Evolutionary conservation across 2,329 filamentous ascomycete genomes (phyloP).

Genomic region (Alternaria ventricosa): DNA sequence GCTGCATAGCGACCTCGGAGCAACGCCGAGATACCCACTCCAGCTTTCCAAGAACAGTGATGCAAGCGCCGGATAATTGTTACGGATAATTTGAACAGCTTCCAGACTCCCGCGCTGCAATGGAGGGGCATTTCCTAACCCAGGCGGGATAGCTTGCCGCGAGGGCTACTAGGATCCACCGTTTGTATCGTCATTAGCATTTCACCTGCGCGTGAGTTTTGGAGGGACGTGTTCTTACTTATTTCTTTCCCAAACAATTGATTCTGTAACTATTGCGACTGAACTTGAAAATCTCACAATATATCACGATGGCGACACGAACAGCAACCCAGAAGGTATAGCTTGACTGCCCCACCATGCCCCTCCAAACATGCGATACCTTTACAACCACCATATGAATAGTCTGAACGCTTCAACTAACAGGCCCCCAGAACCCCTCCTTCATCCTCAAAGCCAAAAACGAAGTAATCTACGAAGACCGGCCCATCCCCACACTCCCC

Average conservation of each 20-base stretch:
- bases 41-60: slow-evolving; percentile 24
- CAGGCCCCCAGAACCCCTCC: slow-evolving; percentile 68
- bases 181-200: slow-evolving; percentile 34
- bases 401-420: too few relatives aligned
- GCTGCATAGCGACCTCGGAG: slow-evolving; percentile 31
- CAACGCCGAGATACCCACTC: slow-evolving; percentile 20
- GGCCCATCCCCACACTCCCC: slow-evolving; percentile 72
- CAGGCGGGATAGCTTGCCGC: slow-evolving; percentile 35
- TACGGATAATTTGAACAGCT: slow-evolving; percentile 37
- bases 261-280: neutral
- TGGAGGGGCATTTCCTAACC: slow-evolving; percentile 29
- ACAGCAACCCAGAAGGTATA: slow-evolving; percentile 43
- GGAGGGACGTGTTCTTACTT: slow-evolving; percentile 9
- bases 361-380: slow-evolving; percentile 27
- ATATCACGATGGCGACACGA: slow-evolving; percentile 35
- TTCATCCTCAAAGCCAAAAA: slow-evolving; percentile 81
- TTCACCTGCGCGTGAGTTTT: slow-evolving; percentile 26
- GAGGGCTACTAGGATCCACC: slow-evolving; percentile 34
- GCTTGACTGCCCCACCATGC: slow-evolving; percentile 38
- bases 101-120: slow-evolving; percentile 29
- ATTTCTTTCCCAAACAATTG: slow-evolving; percentile 3
- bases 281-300: neutral
- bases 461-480: slow-evolving; percentile 76
- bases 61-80: slow-evolving; percentile 43
- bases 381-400: too few relatives aligned